A percentile compares a stretch with the other conserved stretches of the same genome.
phyloP scores from a whole-genome alignment of 2,329 filamentous ascomycete species.

The Xylaria polymorpha region DNA sequence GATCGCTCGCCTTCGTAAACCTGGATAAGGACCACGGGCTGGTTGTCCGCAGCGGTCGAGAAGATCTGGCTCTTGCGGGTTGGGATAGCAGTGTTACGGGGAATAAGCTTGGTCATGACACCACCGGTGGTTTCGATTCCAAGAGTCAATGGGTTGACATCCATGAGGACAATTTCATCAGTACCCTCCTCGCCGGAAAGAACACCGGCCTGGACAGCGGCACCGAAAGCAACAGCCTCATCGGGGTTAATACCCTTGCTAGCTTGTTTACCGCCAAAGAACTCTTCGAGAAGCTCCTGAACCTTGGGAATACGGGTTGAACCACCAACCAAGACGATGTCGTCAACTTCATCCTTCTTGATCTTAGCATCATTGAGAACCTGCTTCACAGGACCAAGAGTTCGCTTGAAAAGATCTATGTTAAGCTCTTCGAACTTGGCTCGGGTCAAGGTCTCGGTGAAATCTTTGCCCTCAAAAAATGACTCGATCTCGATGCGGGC shows the following conservation, averaged over 20 bases:
- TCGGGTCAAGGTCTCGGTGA: slow-evolving; percentile 97
- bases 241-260: slow-evolving; percentile 99
- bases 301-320: slow-evolving; percentile 99
- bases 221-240: slow-evolving; percentile 97
- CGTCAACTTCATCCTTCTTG: slow-evolving; percentile 93
- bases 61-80: slow-evolving; percentile 99
- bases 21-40: slow-evolving; percentile 94
- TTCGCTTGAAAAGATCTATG: slow-evolving; percentile 99
- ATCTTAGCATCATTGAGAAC: slow-evolving; percentile 98
- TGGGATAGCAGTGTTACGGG: slow-evolving; percentile 92
- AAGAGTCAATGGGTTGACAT: slow-evolving; percentile 94
- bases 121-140: slow-evolving; percentile 98
- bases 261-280: slow-evolving; percentile 94
- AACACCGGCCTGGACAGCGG: slow-evolving; percentile 96
- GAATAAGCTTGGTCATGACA: slow-evolving; percentile 97
- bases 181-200: slow-evolving; percentile 88
- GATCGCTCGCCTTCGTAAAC: slow-evolving; percentile 94
- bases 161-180: slow-evolving; percentile 88
- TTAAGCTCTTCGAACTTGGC: slow-evolving; percentile 99
- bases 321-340: slow-evolving; percentile 97
- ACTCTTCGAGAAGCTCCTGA: slow-evolving; percentile 92
- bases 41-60: slow-evolving; percentile 96
- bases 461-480: slow-evolving; percentile 96
- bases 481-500: slow-evolving; percentile 96
- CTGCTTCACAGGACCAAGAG: slow-evolving; percentile 97